phyloP scores from a whole-genome alignment of 2,329 filamentous ascomycete genomes.

The Scedosporium apiospermum region DNA sequence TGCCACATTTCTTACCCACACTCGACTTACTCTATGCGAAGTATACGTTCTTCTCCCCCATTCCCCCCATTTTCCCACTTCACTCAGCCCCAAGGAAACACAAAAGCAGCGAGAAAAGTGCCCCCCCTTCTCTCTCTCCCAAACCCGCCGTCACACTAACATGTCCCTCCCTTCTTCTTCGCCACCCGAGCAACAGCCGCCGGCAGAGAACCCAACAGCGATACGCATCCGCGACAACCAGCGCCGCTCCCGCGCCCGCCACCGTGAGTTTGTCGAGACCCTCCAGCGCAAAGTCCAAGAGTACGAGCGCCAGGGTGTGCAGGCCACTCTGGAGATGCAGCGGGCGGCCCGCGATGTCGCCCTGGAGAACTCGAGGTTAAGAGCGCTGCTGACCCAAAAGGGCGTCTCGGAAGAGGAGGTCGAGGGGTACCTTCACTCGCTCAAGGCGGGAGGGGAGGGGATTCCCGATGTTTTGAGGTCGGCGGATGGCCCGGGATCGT shows the following conservation, averaged over 20 bases:
- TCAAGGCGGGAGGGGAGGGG: constrained; percentile 15
- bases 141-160: neutral
- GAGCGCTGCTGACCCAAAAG: constrained; percentile 28
- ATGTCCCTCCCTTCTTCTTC: neutral
- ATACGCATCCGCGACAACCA: constrained; percentile 40
- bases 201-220: constrained; percentile 15
- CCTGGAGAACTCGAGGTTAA: constrained; percentile 35
- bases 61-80: neutral
- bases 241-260: constrained; percentile 40
- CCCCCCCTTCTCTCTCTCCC: neutral
- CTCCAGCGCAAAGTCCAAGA: constrained; percentile 36
- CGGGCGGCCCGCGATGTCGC: constrained; percentile 39
- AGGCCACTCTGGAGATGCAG: constrained; percentile 45
- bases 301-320: constrained; percentile 36
- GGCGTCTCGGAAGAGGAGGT: constrained; percentile 29
- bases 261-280: constrained; percentile 37
- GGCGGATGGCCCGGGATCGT: constrained; percentile 5
- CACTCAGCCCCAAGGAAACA: neutral
- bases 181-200: neutral
- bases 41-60: neutral
- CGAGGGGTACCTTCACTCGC: constrained; percentile 28
- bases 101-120: neutral
- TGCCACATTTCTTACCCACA: neutral
- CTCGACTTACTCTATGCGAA: neutral
- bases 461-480: neutral